phyloP scores from a whole-genome alignment of 306 rosid genomes.

The Cicer cuneatum region DNA sequence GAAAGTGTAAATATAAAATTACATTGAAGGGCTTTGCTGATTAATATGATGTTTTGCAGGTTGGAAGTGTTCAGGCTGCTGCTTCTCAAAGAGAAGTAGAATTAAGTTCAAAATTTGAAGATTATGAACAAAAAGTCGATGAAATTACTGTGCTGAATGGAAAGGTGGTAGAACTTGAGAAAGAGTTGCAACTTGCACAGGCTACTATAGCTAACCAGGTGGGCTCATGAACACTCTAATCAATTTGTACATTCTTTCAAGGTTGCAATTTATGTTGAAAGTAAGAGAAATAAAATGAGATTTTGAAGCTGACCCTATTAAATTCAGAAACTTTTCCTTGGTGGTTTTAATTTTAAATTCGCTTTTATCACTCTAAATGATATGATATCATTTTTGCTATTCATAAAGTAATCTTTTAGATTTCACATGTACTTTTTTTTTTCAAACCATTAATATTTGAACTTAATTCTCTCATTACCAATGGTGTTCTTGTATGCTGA shows the following conservation, averaged over 20 bases:
- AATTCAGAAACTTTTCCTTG: too few species aligned
- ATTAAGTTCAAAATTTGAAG: slow-evolving; percentile 67
- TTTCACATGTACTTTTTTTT: too few species aligned
- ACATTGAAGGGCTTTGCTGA: slow-evolving; percentile 28
- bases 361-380: too few species aligned
- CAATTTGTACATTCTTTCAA: background rate
- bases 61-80: slow-evolving; percentile 61
- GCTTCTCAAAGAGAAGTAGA: slow-evolving; percentile 71
- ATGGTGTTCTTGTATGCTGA: background rate
- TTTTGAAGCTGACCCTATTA: too few species aligned
- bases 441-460: background rate
- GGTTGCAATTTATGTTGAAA: too few species aligned
- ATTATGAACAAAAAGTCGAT: slow-evolving; percentile 53
- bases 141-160: slow-evolving; percentile 65
- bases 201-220: slow-evolving; percentile 66
- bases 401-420: too few species aligned
- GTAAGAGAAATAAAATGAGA: too few species aligned
- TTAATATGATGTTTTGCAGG: slow-evolving; percentile 52
- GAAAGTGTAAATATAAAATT: background rate
- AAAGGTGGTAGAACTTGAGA: slow-evolving; percentile 67
- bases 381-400: too few species aligned
- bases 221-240: slow-evolving; percentile 15
- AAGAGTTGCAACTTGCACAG: slow-evolving; percentile 69
- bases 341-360: too few species aligned
- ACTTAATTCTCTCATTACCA: background rate